Evolutionary conservation across 441 rosid species (phyloP).

Genomic region (Bruguiera hainesii): DNA sequence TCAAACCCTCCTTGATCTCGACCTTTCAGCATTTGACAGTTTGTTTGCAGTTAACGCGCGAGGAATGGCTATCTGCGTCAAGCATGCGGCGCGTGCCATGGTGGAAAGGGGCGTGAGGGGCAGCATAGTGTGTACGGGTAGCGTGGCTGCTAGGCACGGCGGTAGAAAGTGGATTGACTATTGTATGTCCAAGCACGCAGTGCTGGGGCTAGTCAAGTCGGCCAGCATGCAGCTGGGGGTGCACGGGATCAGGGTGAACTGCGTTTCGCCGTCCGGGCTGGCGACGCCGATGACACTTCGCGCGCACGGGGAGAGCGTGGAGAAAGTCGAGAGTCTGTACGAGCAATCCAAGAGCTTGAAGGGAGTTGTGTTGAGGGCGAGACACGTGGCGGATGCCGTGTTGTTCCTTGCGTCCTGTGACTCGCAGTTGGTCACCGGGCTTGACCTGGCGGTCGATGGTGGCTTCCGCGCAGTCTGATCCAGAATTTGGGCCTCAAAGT

Average conservation of each 20-base stretch:
- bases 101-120: slow-evolving; percentile 22
- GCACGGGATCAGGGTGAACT: slow-evolving; percentile 37
- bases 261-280: slow-evolving; percentile 29
- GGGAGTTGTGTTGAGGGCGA: slow-evolving; percentile 10
- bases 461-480: slow-evolving; percentile 2
- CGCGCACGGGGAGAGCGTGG: slow-evolving; percentile 8
- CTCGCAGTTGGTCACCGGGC: slow-evolving; percentile 22
- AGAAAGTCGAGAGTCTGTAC: slow-evolving; percentile 14
- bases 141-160: slow-evolving; percentile 13
- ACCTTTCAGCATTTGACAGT: slow-evolving; percentile 1
- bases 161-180: slow-evolving; percentile 21
- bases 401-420: slow-evolving; percentile 18
- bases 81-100: slow-evolving; percentile 28
- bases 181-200: slow-evolving; percentile 35
- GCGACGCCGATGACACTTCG: slow-evolving; percentile 17
- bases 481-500: too few relatives aligned
- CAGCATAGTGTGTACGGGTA: slow-evolving; percentile 32
- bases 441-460: slow-evolving; percentile 25
- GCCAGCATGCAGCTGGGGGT: slow-evolving; percentile 34
- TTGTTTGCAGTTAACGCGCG: slow-evolving; percentile 16
- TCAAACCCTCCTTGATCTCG: slow-evolving; percentile 31
- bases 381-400: slow-evolving; percentile 23
- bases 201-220: slow-evolving; percentile 23
- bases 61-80: slow-evolving; percentile 21
- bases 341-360: not conserved